Evolutionary conservation across 1,284 basidiomycete species (phyloP), one percentile per base, ranked within the genome.

Genomic region (Apiotrichum mycotoxinovorans): DNA sequence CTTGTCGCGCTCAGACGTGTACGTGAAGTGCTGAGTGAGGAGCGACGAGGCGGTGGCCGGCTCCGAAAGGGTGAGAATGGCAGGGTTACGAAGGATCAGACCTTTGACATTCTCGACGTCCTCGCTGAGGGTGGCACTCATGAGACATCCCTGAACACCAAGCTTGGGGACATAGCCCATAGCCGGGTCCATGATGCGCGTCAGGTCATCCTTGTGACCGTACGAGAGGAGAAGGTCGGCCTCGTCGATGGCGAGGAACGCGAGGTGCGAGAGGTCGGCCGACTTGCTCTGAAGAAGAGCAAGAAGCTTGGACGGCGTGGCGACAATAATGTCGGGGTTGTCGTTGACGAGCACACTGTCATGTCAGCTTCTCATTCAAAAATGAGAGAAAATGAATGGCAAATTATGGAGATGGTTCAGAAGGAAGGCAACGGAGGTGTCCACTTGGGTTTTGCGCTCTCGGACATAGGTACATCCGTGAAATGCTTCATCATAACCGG

Each of bases 101-200:
- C 91, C 91, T 74, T 96, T 95, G 56, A 99, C 80, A 61, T 85
- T 82, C 68, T 93, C 88, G 4, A 98, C 91, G 68, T 98, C 96
- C 66, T 93, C 89, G 20, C 92, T 94, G 85, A 99, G 88, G 0
- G 96, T 99, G 3, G 96, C 96, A 71, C 89, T 93, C 92, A 98
- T 97, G 48, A 98, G 80, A 75, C 95, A 95, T 10, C 89, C 91
- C 75, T 98, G 96, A 67, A 89, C 91, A 26, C 75, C 77, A 44
- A 95, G 83, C 68, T 87, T 89, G 15, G 95, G 93, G 8, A 98
- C 81, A 67, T 84, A 86, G 47, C 77, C 78, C 42, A 69, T 73
- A 2, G 68, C 69, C 0, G 78, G 76, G 51, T 82, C 82, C 63
- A 97, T 85, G 48, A 98, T 89, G 56, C 88, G 83, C 40, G 86